Evolutionary conservation across 345 rosid genomes (phyloP).

Genomic region (Hypericum androsaemum): DNA sequence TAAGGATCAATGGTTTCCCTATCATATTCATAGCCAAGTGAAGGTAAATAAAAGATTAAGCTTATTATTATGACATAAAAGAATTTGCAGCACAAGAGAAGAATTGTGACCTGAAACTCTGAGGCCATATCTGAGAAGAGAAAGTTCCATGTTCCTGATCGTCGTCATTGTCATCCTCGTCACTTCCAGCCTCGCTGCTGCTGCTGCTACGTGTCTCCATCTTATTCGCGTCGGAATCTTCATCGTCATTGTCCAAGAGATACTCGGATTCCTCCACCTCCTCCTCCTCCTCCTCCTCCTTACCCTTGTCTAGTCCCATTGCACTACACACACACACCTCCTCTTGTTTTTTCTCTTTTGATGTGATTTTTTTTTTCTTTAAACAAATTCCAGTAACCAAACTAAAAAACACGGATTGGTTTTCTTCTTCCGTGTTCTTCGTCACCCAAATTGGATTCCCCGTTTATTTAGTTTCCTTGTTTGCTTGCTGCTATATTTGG

Average conservation of each 20-base stretch:
- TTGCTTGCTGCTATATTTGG: too few species aligned
- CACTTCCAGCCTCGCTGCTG: background rate
- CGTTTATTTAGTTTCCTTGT: too few species aligned
- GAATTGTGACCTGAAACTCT: slow-evolving; percentile 6
- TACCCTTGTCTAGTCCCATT: too few species aligned
- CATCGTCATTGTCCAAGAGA: background rate
- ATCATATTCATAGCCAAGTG: too few species aligned
- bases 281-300: too few species aligned
- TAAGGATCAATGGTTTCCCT: slow-evolving; percentile 76
- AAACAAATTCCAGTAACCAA: too few species aligned
- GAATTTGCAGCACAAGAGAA: background rate
- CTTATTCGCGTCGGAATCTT: background rate
- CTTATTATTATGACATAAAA: background rate
- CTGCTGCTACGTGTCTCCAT: background rate
- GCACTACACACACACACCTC: too few species aligned
- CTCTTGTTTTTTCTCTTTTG: too few species aligned
- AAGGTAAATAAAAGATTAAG: background rate
- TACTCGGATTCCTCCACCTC: background rate
- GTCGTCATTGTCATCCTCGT: background rate
- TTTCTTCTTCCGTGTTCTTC: too few species aligned
- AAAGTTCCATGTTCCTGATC: background rate
- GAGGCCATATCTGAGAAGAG: slow-evolving; percentile 11
- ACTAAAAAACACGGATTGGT: too few species aligned
- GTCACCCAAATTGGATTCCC: too few species aligned
- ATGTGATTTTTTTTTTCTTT: too few species aligned